A percentile compares a stretch with the other conserved stretches of the same genome.
Evolutionary conservation across 768 basidiomycete species (phyloP).

Genomic region (Suillus weaverae): DNA sequence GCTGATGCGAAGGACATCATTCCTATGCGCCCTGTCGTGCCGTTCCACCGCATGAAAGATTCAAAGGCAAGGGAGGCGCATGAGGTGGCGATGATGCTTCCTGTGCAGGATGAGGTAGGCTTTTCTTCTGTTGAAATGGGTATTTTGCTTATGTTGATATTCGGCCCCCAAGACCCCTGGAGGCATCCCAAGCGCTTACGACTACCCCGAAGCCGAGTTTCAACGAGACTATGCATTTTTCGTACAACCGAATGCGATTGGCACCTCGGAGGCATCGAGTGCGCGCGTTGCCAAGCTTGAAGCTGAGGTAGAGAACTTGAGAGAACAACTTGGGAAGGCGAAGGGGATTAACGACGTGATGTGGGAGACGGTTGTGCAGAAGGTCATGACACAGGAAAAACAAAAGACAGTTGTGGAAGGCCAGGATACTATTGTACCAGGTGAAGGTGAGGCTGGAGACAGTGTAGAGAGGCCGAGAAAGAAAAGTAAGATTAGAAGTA

Average conservation of each 20-base stretch:
- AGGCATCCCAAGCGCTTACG: constrained; percentile 21
- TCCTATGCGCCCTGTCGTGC: constrained; percentile 61
- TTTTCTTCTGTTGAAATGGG: neutral
- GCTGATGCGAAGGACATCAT: constrained; percentile 53
- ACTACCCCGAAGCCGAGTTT: constrained; percentile 56
- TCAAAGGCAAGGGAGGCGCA: constrained; percentile 64
- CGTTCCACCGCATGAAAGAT: constrained; percentile 77
- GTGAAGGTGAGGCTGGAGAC: neutral
- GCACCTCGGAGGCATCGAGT: constrained; percentile 25
- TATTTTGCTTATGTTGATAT: neutral
- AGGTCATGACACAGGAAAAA: constrained; percentile 44
- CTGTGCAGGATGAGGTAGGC: constrained; percentile 44
- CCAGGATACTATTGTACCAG: neutral
- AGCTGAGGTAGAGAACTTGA: constrained; percentile 63
- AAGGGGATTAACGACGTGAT: constrained; percentile 92
- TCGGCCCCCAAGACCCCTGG: constrained; percentile 14
- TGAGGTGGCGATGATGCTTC: constrained; percentile 66
- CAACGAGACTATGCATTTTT: constrained; percentile 68
- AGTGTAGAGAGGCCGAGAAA: neutral
- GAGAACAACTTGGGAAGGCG: constrained; percentile 74
- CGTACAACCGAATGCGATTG: constrained; percentile 41
- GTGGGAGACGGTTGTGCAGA: constrained; percentile 86
- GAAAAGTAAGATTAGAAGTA: neutral
- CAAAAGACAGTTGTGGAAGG: constrained; percentile 17
- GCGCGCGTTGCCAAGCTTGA: constrained; percentile 68